Percentiles rank a stretch among this genome's conserved stretches.
Evolutionary conservation across 306 rosid species (phyloP).

Genomic region (Geum urbanum): DNA sequence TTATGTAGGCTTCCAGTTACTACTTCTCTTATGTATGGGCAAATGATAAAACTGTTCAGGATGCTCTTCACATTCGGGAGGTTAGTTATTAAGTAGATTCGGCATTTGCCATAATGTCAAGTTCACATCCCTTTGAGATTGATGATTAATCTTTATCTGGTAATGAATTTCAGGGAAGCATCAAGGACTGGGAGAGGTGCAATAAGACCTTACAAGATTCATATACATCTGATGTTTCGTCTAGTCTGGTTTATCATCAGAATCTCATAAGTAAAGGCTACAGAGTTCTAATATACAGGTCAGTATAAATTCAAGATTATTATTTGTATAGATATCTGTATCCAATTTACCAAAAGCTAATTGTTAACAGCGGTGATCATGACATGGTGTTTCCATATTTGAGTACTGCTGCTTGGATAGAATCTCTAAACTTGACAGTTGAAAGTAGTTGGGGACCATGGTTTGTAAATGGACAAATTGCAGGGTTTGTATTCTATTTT

Average conservation of each 20-base stretch:
- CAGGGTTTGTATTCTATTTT: conserved; percentile 30
- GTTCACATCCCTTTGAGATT: neutral
- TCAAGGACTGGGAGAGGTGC: conserved; percentile 29
- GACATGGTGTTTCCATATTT: conserved; percentile 32
- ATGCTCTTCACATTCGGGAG: conserved; percentile 19
- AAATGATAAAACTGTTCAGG: conserved; percentile 21
- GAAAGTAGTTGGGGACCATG: conserved; percentile 44
- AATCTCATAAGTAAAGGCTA: conserved; percentile 26
- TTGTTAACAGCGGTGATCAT: conserved; percentile 39
- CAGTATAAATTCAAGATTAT: neutral
- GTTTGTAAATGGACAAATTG: conserved; percentile 53
- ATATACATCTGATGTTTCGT: conserved; percentile 12
- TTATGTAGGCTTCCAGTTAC: neutral
- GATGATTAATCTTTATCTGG: neutral
- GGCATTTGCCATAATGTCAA: neutral
- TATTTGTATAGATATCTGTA: neutral
- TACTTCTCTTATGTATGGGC: conserved; percentile 4
- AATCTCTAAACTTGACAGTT: conserved; percentile 36
- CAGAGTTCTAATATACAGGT: conserved; percentile 33
- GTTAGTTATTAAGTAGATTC: neutral
- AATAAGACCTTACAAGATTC: conserved; percentile 6
- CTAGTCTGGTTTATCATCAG: conserved; percentile 21
- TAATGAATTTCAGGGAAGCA: conserved; percentile 20
- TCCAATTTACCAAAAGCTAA: neutral
- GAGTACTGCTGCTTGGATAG: conserved; percentile 41